phyloP scores from a whole-genome alignment of 1,284 basidiomycete species.

The Porodaedalea pini region DNA sequence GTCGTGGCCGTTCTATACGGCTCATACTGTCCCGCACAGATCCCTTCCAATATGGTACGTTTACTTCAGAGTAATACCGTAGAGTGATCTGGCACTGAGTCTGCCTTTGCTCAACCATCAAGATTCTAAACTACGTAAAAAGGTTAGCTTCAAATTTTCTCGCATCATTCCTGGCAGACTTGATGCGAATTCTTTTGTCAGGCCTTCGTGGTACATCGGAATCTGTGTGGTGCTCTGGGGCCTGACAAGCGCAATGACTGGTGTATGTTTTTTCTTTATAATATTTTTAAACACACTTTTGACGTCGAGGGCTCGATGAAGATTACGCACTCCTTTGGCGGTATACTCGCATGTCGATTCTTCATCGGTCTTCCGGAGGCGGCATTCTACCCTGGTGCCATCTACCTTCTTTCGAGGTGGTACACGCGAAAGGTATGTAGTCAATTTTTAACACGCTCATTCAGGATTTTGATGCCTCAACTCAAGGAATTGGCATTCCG shows the following conservation, averaged over 20 bases:
- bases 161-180: too few relatives aligned
- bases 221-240: conserved; percentile 63
- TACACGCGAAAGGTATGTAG: conserved; percentile 30
- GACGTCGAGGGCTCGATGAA: conserved; percentile 27
- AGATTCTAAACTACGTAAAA: neutral
- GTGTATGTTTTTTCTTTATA: conserved; percentile 36
- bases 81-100: neutral
- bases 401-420: conserved; percentile 25
- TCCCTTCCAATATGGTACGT: conserved; percentile 63
- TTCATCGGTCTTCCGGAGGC: conserved; percentile 61
- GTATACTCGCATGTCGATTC: conserved; percentile 55
- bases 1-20: conserved; percentile 57
- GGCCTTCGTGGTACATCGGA: conserved; percentile 62
- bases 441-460: neutral
- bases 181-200: too few relatives aligned
- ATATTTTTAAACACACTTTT: neutral
- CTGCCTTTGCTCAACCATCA: conserved; percentile 9
- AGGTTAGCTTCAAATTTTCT: too few relatives aligned
- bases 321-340: too few relatives aligned
- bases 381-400: conserved; percentile 24
- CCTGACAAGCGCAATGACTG: conserved; percentile 56
- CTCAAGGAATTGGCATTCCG: conserved; percentile 63
- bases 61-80: too few relatives aligned
- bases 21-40: conserved; percentile 58
- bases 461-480: too few relatives aligned